These are phyloP conservation scores for Hirsutella minnesotensis DNA, from an alignment of 2,329 filamentous ascomycete genomes.

Conservation along the genomic window DNA sequence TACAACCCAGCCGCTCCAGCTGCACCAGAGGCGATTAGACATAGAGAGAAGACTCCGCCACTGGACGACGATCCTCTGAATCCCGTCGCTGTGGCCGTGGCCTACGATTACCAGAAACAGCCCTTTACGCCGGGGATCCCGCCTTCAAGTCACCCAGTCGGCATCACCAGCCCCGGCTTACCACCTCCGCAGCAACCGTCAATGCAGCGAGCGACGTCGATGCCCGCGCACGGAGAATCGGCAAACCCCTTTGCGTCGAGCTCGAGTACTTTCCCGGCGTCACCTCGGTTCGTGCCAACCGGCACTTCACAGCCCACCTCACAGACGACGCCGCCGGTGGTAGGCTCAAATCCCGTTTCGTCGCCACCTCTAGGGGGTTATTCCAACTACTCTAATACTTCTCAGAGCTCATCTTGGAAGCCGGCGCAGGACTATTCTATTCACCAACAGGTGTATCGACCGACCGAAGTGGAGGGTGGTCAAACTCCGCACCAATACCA, in stretches of 20 bases:
- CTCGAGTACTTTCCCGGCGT: slow-evolving; percentile 23
- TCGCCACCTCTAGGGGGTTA: slow-evolving; percentile 40
- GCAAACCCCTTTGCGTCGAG: slow-evolving; percentile 30
- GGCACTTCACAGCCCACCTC: slow-evolving; percentile 15
- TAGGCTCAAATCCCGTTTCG: slow-evolving; percentile 19
- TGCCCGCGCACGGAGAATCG: slow-evolving; percentile 29
- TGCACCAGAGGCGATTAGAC: slow-evolving; percentile 57
- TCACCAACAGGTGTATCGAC: slow-evolving; percentile 59
- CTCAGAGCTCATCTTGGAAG: slow-evolving; percentile 12
- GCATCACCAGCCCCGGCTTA: slow-evolving; percentile 21
- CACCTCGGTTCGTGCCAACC: slow-evolving; percentile 29
- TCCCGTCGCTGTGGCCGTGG: slow-evolving; percentile 45
- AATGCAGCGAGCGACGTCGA: slow-evolving; percentile 35
- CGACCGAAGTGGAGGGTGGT: slow-evolving; percentile 47
- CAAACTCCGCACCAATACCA: slow-evolving; percentile 23
- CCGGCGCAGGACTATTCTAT: slow-evolving; percentile 38
- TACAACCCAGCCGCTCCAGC: slow-evolving; percentile 73
- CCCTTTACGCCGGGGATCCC: slow-evolving; percentile 42
- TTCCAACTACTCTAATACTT: slow-evolving; percentile 37
- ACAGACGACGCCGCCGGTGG: slow-evolving; percentile 16
- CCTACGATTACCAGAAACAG: slow-evolving; percentile 40
- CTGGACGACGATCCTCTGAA: slow-evolving; percentile 51
- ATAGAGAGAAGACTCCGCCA: slow-evolving; percentile 72
- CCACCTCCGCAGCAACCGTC: slow-evolving; percentile 35
- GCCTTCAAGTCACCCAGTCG: slow-evolving; percentile 29